Base-by-base conservation (phyloP, 2,329 filamentous ascomycete species). In the Diaporthe eres region DNA sequence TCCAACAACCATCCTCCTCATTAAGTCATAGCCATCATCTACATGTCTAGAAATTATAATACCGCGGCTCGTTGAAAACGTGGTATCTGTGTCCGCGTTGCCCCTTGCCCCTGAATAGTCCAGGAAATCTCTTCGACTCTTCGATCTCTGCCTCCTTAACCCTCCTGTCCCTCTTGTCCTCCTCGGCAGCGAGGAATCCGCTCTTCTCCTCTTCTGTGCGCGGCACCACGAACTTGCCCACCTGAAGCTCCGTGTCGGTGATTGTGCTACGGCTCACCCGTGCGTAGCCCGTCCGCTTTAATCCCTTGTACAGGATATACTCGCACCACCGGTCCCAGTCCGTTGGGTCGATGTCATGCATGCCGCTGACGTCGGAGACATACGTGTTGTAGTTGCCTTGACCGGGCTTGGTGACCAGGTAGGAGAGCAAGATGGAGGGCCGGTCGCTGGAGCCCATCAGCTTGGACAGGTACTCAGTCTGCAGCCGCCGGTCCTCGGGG, bases 281-380 rank as follows among this genome's bases (percentile, higher is more conserved):
- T 5, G 97, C 97, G 83, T 99, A 99, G 1, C 95, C 96, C 0
- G 94, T 93, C 77, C 96, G 90, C 85, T 92, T 93, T 77, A 99
- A 86, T 17, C 92, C 92, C 88, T 98, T 98, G 89, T 95, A 99
- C 37, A 99, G 87, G 79, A 99, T 98, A 85, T 99, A 99, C 87
- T 99, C 96, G 87, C 97, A 99, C 97, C 97, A 99, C 74, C 97
- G 89, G 84, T 99, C 97, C 95, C 95, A 98, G 83, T 99, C 97
- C 4, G 89, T 92, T 0, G 93, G 91, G 81, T 99, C 97, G 68
- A 99, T 97, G 81, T 99, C 97, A 81, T 94, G 92, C 97, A 99
- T 99, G 13, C 95, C 95, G 75, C 94, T 98, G 75, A 87, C 87
- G 72, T 95, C 90, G 74, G 95, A 95, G 34, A 98, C 97, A 80